phyloP scores from a whole-genome alignment of 805 yeast species.

The Saccharomycopsis fibuligera region DNA sequence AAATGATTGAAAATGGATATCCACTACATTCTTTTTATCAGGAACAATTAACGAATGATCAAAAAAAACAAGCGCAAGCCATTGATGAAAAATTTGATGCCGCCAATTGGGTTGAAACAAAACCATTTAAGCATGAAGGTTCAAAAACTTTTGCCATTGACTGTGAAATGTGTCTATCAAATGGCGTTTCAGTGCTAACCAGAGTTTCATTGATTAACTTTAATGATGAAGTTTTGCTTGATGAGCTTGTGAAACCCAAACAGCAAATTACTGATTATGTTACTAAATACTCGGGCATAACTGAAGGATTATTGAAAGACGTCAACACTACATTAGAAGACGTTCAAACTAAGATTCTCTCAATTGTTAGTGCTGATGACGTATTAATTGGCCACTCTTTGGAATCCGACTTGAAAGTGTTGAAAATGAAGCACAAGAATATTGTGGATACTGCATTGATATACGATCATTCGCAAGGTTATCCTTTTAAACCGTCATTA shows the following conservation, averaged over 20 bases:
- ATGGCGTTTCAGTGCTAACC: slow-evolving; percentile 59
- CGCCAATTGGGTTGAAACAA: slow-evolving; percentile 49
- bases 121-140: slow-evolving; percentile 45
- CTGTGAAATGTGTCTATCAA: slow-evolving; percentile 86
- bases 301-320: slow-evolving; percentile 53
- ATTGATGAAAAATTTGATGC: slow-evolving; percentile 6
- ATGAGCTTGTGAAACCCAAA: slow-evolving; percentile 71
- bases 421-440: slow-evolving; percentile 63
- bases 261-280: slow-evolving; percentile 72
- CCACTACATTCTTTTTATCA: slow-evolving; percentile 45
- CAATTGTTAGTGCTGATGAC: slow-evolving; percentile 50
- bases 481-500: slow-evolving; percentile 73
- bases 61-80: not conserved
- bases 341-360: slow-evolving; percentile 52
- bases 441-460: slow-evolving; percentile 77
- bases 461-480: slow-evolving; percentile 77
- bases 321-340: slow-evolving; percentile 64
- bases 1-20: slow-evolving; percentile 43
- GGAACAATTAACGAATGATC: not conserved
- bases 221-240: slow-evolving; percentile 54
- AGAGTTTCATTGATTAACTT: slow-evolving; percentile 70
- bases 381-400: slow-evolving; percentile 84
- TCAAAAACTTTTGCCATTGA: slow-evolving; percentile 74
- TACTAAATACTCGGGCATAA: slow-evolving; percentile 83
- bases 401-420: slow-evolving; percentile 70